Evolutionary conservation across 2,329 filamentous ascomycete species (phyloP).

Genomic region (Annulohypoxylon truncatum): DNA sequence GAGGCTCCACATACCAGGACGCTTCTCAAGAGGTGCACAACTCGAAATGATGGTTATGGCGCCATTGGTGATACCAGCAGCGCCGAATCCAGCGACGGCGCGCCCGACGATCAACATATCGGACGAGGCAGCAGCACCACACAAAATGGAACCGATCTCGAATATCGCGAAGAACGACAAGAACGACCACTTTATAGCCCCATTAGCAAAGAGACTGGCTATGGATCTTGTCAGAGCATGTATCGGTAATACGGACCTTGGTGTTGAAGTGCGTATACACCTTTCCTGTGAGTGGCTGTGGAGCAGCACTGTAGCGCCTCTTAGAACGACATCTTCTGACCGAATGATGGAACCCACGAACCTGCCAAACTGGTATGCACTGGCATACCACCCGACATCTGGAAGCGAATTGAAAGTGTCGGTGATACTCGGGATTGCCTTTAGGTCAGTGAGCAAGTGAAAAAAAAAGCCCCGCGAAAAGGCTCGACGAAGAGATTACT

Average conservation of each 20-base stretch:
- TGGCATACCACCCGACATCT: slow-evolving; percentile 9
- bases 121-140: slow-evolving; percentile 59
- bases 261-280: slow-evolving; percentile 20
- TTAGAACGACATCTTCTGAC: too few species aligned
- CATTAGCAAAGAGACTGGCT: neutral
- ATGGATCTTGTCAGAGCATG: neutral
- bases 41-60: slow-evolving; percentile 17
- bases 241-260: slow-evolving; percentile 2
- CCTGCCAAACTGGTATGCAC: neutral
- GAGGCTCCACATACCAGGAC: neutral
- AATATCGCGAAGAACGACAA: slow-evolving; percentile 59
- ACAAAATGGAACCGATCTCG: slow-evolving; percentile 64
- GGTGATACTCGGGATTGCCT: slow-evolving; percentile 5
- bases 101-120: slow-evolving; percentile 64
- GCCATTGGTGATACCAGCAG: slow-evolving; percentile 61
- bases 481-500: too few species aligned
- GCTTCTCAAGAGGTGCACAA: slow-evolving; percentile 1
- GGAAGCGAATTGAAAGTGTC: slow-evolving; percentile 2
- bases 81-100: slow-evolving; percentile 63
- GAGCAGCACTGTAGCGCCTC: neutral
- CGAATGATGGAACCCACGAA: neutral
- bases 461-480: too few species aligned
- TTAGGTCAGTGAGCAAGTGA: too few species aligned
- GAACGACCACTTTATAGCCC: slow-evolving; percentile 17
- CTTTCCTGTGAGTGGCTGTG: slow-evolving; percentile 23